Conservation (phyloP, 2,329 filamentous ascomycete species). For the Didymella pinodella region DNA sequence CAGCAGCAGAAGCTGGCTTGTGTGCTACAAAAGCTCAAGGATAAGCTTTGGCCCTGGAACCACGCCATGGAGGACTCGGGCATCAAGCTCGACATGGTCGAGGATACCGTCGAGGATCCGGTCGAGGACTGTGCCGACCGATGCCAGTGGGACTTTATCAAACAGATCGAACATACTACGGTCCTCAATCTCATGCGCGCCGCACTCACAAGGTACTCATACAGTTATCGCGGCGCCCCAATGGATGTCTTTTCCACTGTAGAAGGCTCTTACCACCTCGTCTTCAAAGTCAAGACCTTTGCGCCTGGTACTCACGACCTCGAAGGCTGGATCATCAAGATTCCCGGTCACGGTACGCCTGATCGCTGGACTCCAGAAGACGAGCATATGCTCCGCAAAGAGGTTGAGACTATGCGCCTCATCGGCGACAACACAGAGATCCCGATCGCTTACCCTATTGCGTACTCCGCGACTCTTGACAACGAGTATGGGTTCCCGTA, state of each 20-base stretch:
- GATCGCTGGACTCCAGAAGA: slow-evolving; percentile 6
- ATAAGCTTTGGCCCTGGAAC: too few species aligned
- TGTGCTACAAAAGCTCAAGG: too few species aligned
- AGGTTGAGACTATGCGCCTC: slow-evolving; percentile 7
- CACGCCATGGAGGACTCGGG: too few species aligned
- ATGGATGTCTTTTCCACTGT: not conserved
- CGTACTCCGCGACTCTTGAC: slow-evolving; percentile 22
- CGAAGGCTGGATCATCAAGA: slow-evolving; percentile 9
- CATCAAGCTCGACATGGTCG: not conserved
- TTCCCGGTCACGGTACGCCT: slow-evolving; percentile 6
- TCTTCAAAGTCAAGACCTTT: not conserved
- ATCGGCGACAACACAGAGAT: slow-evolving; percentile 10
- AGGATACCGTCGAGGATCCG: not conserved
- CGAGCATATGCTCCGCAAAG: slow-evolving; percentile 4
- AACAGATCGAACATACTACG: not conserved
- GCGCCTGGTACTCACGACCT: not conserved
- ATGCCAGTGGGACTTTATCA: slow-evolving; percentile 10
- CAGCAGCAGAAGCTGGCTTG: too few species aligned
- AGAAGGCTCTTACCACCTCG: slow-evolving; percentile 3
- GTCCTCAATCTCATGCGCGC: not conserved
- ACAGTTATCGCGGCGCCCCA: not conserved
- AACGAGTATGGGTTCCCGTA: slow-evolving; percentile 29
- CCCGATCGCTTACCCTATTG: slow-evolving; percentile 22
- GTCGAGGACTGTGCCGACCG: not conserved
- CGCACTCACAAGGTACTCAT: not conserved